These are phyloP conservation scores for Coniella lustricola DNA, from an alignment of 2,329 filamentous ascomycete species.

Conservation along the genomic window DNA sequence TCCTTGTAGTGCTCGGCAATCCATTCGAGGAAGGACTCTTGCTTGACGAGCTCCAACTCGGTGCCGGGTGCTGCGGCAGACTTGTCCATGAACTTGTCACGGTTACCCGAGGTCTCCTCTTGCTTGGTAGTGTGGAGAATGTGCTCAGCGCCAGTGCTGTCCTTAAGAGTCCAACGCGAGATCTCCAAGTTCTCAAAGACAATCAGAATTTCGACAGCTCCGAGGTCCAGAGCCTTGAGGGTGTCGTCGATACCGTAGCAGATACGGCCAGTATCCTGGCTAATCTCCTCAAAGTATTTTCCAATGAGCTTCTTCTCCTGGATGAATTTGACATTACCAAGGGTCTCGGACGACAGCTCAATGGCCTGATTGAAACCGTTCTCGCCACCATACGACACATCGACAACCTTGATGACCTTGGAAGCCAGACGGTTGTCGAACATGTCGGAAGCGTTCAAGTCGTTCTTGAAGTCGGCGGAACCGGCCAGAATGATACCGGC, in stretches of 20 bases:
- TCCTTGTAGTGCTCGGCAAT: constrained; percentile 98
- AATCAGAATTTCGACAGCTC: constrained; percentile 89
- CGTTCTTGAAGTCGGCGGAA: constrained; percentile 99
- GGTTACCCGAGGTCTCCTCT: constrained; percentile 62
- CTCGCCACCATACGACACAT: constrained; percentile 97
- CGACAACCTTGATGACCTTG: constrained; percentile 99
- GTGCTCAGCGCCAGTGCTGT: constrained; percentile 62
- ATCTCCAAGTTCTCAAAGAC: constrained; percentile 97
- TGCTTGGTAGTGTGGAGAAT: constrained; percentile 83
- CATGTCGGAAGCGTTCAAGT: constrained; percentile 94
- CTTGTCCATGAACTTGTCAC: constrained; percentile 88
- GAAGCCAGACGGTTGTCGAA: constrained; percentile 85
- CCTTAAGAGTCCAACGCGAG: constrained; percentile 84
- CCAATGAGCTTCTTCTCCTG: constrained; percentile 99
- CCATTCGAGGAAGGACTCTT: constrained; percentile 97
- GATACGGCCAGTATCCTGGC: constrained; percentile 90
- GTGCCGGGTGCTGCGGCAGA: constrained; percentile 62
- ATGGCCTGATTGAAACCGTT: constrained; percentile 99
- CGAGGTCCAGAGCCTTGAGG: constrained; percentile 90
- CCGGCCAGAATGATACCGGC: constrained; percentile 91
- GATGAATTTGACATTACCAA: constrained; percentile 99
- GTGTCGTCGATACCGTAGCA: constrained; percentile 99
- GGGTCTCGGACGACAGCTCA: constrained; percentile 86
- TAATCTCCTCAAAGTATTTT: constrained; percentile 98
- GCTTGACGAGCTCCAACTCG: constrained; percentile 90